phyloP scores from a whole-genome alignment of 345 rosid species.

The Gossypioides kirkii region DNA sequence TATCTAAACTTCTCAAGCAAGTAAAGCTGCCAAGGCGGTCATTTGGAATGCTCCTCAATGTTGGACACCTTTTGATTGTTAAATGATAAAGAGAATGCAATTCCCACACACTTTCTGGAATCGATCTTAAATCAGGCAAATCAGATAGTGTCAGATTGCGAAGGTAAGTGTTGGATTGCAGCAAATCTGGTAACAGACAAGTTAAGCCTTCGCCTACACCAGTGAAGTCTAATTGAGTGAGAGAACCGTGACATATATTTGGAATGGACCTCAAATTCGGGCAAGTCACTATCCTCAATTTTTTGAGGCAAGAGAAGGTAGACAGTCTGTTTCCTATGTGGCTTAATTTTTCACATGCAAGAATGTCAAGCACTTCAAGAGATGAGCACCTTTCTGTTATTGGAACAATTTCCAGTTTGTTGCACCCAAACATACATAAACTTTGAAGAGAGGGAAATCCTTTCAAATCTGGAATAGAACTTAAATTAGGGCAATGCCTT shows the following conservation, averaged over 20 bases:
- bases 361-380: not conserved
- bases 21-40: not conserved
- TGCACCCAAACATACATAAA: not conserved
- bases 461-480: not conserved
- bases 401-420: not conserved
- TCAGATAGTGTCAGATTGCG: not conserved
- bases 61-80: not conserved
- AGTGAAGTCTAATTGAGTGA: not conserved
- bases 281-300: not conserved
- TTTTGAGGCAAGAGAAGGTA: not conserved
- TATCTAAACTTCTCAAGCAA: not conserved
- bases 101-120: not conserved
- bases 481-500: too few species aligned
- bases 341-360: not conserved
- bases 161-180: not conserved
- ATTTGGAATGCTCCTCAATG: not conserved
- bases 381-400: not conserved
- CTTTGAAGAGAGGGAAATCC: not conserved
- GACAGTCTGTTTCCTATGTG: not conserved
- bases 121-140: not conserved
- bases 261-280: not conserved
- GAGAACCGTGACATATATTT: too few species aligned
- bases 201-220: not conserved
- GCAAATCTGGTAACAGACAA: not conserved
- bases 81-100: rapidly evolving